Base-by-base conservation (phyloP, 345 rosid species). In the Rhizophora mangle region DNA sequence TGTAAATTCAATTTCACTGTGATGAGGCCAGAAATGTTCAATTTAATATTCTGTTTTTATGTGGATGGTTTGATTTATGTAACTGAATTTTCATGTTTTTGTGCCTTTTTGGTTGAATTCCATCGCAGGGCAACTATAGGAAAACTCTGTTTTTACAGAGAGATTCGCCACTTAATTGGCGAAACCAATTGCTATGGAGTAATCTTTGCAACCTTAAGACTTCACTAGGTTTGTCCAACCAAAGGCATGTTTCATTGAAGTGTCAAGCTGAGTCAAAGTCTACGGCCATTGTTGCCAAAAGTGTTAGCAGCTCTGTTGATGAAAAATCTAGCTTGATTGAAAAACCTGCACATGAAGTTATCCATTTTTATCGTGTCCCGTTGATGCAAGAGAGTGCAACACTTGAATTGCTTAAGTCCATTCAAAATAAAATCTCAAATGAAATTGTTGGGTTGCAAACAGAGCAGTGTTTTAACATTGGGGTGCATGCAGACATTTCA, bases 401-500 rank as follows among this genome's bases (percentile, higher is more conserved):
- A 8, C 69, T 73, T 7, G 90, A 91, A 31, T 83, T 94, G 29
- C 90, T 91, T 47, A 89, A 81, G 71, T 77, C 81, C 0, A 78
- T 84, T 77, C 95, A 89, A 71, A 73, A 89, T 32, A 94, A 85
- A 80, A 69, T 94, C 58, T 79, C 85, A 0, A 83, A 80, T 68
- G 92, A 85, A 77, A 85, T 91, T 79, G 90, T 88, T 26, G 82
- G 92, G 32, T 79, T 91, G 84, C 86, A 81, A 30, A 87, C 96
- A 0, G 97, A 94, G 65, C 96, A 91, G 64, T 94, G 97, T 79
- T 94, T 88, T 67, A 91, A 94, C 70, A 75, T 91, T 1, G 93
- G 96, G 62, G 79, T 89, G 67, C 70, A 75, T 29, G 74, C 87
- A 0, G 63, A 77, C 49, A 75, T 94, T 53, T 62, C 82, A 2